These are phyloP conservation scores for Talaromyces sp. DNA, from an alignment of 2,329 filamentous ascomycete genomes.

Conservation along the genomic window DNA sequence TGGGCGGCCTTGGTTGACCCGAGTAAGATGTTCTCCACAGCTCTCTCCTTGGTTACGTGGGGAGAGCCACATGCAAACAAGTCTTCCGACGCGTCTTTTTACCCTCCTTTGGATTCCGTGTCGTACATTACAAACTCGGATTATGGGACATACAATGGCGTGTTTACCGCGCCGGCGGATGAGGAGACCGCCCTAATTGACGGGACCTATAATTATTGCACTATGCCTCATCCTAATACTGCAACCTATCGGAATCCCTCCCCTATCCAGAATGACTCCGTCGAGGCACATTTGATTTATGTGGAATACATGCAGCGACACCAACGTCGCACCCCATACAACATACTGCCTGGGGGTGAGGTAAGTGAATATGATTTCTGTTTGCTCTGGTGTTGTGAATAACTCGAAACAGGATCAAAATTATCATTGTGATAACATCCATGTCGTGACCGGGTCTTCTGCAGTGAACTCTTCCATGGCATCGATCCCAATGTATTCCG, in stretches of 20 bases:
- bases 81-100: slow-evolving; percentile 23
- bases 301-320: slow-evolving; percentile 41
- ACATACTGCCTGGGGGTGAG: slow-evolving; percentile 38
- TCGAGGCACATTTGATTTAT: slow-evolving; percentile 32
- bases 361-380: slow-evolving; percentile 13
- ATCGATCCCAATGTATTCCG: slow-evolving; percentile 31
- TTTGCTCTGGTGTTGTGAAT: background rate
- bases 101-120: slow-evolving; percentile 36
- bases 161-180: slow-evolving; percentile 30
- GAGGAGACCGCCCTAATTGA: slow-evolving; percentile 16
- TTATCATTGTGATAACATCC: slow-evolving; percentile 37
- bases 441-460: slow-evolving; percentile 12
- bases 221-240: slow-evolving; percentile 38
- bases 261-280: slow-evolving; percentile 25
- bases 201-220: slow-evolving; percentile 38
- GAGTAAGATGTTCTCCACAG: slow-evolving; percentile 7
- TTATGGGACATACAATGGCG: slow-evolving; percentile 35
- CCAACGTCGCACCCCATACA: slow-evolving; percentile 39
- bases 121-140: slow-evolving; percentile 35
- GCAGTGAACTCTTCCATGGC: slow-evolving; percentile 6
- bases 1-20: slow-evolving; percentile 5
- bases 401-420: slow-evolving; percentile 28
- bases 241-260: slow-evolving; percentile 29
- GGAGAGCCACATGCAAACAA: background rate
- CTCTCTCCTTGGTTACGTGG: background rate